Evolutionary conservation across 2,329 filamentous ascomycete species (phyloP), one percentile per base, ranked within the genome.

Genomic region (Fusarium napiforme): DNA sequence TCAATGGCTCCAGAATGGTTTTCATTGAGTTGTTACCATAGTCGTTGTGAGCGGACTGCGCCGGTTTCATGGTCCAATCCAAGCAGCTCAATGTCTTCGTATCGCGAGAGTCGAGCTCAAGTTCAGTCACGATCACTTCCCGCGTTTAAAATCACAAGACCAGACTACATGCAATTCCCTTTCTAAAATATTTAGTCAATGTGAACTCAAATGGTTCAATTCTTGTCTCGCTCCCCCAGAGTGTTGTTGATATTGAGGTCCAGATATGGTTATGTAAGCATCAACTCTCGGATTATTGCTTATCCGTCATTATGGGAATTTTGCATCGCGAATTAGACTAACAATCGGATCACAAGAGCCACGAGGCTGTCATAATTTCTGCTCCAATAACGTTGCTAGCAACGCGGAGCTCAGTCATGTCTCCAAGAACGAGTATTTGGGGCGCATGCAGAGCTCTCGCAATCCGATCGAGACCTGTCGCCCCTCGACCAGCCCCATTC

Each of bases 391-490:
- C 75, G 76, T 61, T 76, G 75, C 64, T 64, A 76, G 73, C 70
- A 72, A 75, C 75, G 76, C 72, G 75, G 76, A 75, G 77, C 75
- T 78, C 74, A 75, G 75, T 60, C 74, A 82, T 82, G 81, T 78
- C 79, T 78, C 73, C 81, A 64, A 78, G 78, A 75, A 74, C 78
- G 65, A 78, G 77, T 67, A 68, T 82, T 63, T 81, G 79, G 81
- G 78, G 78, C 42, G 80, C 77, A 72, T 82, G 81, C 63, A 79
- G 79, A 77, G 75, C 77, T 75, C 75, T 83, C 56, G 78, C 78
- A 60, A 61, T 81, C 68, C 77, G 74, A 40, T 75, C 78, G 74
- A 75, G 77, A 62, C 76, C 78, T 75, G 71, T 60, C 58, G 72
- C 75, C 64, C 72, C 75, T 60, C 71, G 76, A 56, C 65, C 75